phyloP scores from a whole-genome alignment of 345 rosid species.

The Eucalyptus virginea region DNA sequence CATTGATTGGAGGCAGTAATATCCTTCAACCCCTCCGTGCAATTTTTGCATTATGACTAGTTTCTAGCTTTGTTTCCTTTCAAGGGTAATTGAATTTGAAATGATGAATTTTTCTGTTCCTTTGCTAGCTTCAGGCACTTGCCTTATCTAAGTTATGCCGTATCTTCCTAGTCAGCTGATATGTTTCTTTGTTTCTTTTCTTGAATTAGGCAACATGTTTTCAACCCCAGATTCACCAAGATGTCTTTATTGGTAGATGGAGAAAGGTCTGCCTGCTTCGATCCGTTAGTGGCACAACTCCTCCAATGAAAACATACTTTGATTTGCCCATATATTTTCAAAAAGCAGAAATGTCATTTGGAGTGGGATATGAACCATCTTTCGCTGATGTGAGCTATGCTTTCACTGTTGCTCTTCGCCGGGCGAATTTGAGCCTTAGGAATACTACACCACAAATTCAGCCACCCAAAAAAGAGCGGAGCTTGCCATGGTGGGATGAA shows the following conservation, averaged over 20 bases:
- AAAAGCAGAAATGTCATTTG: conserved; percentile 70
- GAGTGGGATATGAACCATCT: conserved; percentile 93
- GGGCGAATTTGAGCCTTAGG: conserved; percentile 81
- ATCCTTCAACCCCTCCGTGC: not conserved
- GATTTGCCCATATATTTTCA: conserved; percentile 80
- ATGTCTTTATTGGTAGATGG: conserved; percentile 93
- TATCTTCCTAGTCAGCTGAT: not conserved
- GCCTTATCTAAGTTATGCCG: not conserved
- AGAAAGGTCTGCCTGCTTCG: conserved; percentile 89
- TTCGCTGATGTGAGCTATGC: conserved; percentile 96
- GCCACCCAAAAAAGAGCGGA: conserved; percentile 78
- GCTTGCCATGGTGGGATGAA: conserved; percentile 99
- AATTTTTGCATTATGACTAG: not conserved
- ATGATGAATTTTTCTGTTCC: not conserved
- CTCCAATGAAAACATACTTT: conserved; percentile 80
- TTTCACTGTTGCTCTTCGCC: conserved; percentile 92
- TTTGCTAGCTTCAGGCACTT: not conserved
- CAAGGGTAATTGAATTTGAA: not conserved
- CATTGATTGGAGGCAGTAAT: not conserved
- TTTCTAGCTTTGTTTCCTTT: not conserved
- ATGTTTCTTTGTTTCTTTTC: not conserved
- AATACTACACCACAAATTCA: conserved; percentile 36
- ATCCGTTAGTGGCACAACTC: conserved; percentile 93
- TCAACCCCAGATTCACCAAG: conserved; percentile 87
- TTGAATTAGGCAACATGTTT: conserved; percentile 77